Evolutionary conservation across 768 basidiomycete species (phyloP), one percentile per base, ranked within the genome.

Genomic region (Suillus hirtellus): DNA sequence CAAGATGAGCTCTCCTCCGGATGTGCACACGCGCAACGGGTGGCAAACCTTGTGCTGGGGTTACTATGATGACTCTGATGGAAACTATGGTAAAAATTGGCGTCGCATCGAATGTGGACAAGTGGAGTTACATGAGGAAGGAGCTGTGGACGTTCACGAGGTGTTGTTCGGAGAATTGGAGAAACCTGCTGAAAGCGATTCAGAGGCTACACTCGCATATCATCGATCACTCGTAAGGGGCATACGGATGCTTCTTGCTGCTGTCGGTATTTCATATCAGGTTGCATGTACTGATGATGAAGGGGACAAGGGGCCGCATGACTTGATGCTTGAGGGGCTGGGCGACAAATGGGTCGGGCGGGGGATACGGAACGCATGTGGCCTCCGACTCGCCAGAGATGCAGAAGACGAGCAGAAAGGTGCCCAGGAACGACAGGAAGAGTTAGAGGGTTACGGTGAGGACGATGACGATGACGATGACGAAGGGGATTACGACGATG

Each of bases 351-450:
- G 46, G 21, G 46, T 47, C 21, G 62, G 63, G 21, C 52, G 65
- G 0, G 63, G 64, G 19, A 63, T 70, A 54, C 56, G 63, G 42
- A 55, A 31, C 7, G 69, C 66, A 1, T 70, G 66, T 34, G 66
- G 66, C 5, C 63, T 69, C 8, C 66, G 64, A 50, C 46, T 64
- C 40, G 56, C 44, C 0, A 50, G 50, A 5, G 65, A 61, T 31
- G 38, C 62, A 5, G 56, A 37, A 42, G 42, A n/a, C 21, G 64
- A 52, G 44, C 34, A 5, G 43, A 12, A 44, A 21, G 60, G 49
- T 21, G 21, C 59, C 24, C 31, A 35, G 38, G 42, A 46, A 37
- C 53, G 61, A 15, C 21, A 1, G 3, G 63, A 64, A 31, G 31
- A 43, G 52, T 50, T 17, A 34, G n/a, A 52, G 8, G 31, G 37